phyloP scores from a whole-genome alignment of 2,329 filamentous ascomycete species.

The Arthrobotrys megalospora region DNA sequence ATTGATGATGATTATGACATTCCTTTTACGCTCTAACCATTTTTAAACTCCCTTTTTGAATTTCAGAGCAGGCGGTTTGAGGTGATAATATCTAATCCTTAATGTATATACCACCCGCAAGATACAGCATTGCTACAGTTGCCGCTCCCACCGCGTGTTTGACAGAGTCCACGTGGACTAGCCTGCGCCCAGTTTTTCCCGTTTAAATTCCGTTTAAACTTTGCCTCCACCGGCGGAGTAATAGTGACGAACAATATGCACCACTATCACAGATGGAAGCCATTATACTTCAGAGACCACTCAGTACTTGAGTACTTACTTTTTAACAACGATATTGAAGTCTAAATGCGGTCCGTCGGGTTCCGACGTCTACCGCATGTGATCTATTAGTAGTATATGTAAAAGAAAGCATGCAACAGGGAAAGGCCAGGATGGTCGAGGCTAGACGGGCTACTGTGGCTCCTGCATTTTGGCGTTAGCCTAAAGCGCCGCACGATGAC shows the following conservation, averaged over 20 bases:
- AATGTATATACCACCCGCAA: slow-evolving; percentile 32
- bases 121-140: slow-evolving; percentile 11
- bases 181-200: background rate
- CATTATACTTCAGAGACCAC: no score
- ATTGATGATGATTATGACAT: slow-evolving; percentile 13
- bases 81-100: slow-evolving; percentile 40
- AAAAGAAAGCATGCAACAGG: slow-evolving; percentile 30
- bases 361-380: slow-evolving; percentile 32
- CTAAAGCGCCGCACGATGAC: slow-evolving; percentile 44
- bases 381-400: slow-evolving; percentile 30
- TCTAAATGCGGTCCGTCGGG: slow-evolving; percentile 3
- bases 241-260: background rate
- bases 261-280: background rate
- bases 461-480: slow-evolving; percentile 15
- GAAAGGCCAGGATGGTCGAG: background rate
- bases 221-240: slow-evolving; percentile 22
- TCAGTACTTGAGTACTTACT: background rate
- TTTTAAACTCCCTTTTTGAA: background rate
- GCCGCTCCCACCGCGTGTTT: slow-evolving; percentile 17
- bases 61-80: slow-evolving; percentile 1
- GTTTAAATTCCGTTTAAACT: slow-evolving; percentile 5
- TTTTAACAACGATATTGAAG: background rate
- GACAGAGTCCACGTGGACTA: slow-evolving; percentile 38
- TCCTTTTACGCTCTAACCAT: background rate
- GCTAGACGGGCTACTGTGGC: background rate